Evolutionary conservation across 208 protist genomes (phyloP).

Genomic region (Leishmania tropica): DNA sequence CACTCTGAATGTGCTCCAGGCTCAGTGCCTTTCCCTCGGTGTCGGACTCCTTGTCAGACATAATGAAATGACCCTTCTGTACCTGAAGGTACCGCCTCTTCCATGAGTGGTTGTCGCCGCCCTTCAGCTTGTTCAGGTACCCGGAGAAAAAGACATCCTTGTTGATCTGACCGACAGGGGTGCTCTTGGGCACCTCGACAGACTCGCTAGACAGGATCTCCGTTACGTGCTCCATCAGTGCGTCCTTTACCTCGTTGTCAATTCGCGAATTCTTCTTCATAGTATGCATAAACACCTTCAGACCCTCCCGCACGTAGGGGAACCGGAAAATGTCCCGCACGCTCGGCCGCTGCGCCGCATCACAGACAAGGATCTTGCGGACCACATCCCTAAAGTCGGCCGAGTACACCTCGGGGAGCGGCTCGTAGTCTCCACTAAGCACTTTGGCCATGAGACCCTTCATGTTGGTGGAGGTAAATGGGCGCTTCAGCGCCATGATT

Average conservation of each 20-base stretch:
- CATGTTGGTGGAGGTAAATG: conserved; percentile 82
- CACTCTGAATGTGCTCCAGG: conserved; percentile 80
- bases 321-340: conserved; percentile 76
- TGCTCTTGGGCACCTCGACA: conserved; percentile 28
- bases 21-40: conserved; percentile 77
- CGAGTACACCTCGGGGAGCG: conserved; percentile 70
- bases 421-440: conserved; percentile 59
- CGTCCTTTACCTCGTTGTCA: conserved; percentile 58
- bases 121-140: conserved; percentile 74
- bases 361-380: conserved; percentile 66
- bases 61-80: conserved; percentile 70
- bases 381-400: conserved; percentile 65
- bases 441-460: conserved; percentile 86
- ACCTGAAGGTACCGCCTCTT: conserved; percentile 77
- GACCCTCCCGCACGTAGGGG: conserved; percentile 74
- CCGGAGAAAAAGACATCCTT: conserved; percentile 65
- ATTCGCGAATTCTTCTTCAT: conserved; percentile 83
- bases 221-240: conserved; percentile 58
- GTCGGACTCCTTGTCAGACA: conserved; percentile 73
- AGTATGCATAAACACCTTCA: conserved; percentile 84
- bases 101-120: conserved; percentile 68
- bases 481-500: conserved; percentile 80
- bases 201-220: conserved; percentile 66
- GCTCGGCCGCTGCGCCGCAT: conserved; percentile 71
- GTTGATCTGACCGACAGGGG: conserved; percentile 75